Evolutionary conservation across 805 yeast species (phyloP).

Genomic region (Priceomyces medius): DNA sequence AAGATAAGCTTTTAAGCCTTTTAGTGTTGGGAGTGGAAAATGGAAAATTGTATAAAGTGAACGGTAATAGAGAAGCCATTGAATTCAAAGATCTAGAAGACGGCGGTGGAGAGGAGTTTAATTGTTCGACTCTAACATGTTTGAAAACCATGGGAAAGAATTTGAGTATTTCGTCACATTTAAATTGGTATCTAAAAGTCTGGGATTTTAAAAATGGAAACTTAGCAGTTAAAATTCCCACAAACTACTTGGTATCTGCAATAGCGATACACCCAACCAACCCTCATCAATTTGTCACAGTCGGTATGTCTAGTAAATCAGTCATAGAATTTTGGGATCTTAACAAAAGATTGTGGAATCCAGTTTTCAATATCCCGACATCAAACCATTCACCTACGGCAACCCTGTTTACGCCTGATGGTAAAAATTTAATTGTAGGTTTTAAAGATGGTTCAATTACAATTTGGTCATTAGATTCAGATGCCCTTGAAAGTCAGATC

Average conservation of each 20-base stretch:
- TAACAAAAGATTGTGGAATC: constrained; percentile 14
- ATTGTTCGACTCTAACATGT: constrained; percentile 5
- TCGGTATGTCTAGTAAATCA: constrained; percentile 17
- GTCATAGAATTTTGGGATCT: constrained; percentile 33
- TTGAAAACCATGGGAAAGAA: constrained; percentile 5
- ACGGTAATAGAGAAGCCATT: constrained; percentile 13
- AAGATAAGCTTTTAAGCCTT: constrained; percentile 17
- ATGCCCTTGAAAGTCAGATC: constrained; percentile 3
- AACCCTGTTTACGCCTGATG: constrained; percentile 16
- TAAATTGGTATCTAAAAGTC: constrained; percentile 24
- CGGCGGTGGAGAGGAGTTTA: constrained; percentile 6
- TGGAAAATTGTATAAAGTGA: constrained; percentile 19
- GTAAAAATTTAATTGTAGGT: constrained; percentile 20
- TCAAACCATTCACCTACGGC: constrained; percentile 10
- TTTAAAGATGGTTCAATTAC: constrained; percentile 19
- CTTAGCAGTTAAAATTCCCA: constrained; percentile 20
- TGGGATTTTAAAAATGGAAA: constrained; percentile 15
- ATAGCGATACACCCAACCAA: constrained; percentile 18
- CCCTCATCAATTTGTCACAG: constrained; percentile 24
- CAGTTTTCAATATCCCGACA: constrained; percentile 15
- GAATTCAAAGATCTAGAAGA: neutral
- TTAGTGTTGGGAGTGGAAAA: constrained; percentile 19
- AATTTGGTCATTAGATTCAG: constrained; percentile 13
- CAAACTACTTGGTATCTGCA: constrained; percentile 17
- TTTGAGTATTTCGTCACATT: constrained; percentile 16